Percentiles rank a stretch among this genome's conserved stretches.
These are phyloP conservation scores for Exophiala xenobiotica DNA, from an alignment of 2,329 filamentous ascomycete species.

Conservation along the genomic window DNA sequence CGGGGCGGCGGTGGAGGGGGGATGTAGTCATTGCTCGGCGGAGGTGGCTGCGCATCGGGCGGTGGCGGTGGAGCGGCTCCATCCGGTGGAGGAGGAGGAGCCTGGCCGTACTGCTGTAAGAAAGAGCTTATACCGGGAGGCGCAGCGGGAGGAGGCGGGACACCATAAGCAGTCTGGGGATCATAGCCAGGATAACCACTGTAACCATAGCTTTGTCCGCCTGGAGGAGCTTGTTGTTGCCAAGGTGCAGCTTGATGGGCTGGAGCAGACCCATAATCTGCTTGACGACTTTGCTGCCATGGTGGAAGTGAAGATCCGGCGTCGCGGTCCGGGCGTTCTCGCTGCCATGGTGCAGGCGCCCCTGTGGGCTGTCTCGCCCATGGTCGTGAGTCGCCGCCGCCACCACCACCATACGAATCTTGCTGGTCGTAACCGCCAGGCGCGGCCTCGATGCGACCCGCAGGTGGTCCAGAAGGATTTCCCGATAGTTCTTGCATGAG, in stretches of 20 bases:
- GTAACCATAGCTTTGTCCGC: constrained; percentile 58
- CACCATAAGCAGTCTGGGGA: constrained; percentile 41
- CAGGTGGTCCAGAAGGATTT: constrained; percentile 60
- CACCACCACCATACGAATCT: constrained; percentile 19
- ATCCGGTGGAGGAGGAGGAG: constrained; percentile 57
- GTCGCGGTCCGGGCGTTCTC: constrained; percentile 52
- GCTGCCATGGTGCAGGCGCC: constrained; percentile 70
- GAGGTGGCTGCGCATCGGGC: constrained; percentile 30
- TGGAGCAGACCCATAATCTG: constrained; percentile 43
- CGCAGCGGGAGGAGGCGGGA: constrained; percentile 47
- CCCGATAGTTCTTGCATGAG: constrained; percentile 97
- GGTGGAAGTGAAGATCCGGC: constrained; percentile 37
- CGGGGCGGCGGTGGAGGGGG: constrained; percentile 22
- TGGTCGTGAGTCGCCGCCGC: constrained; percentile 57
- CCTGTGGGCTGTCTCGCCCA: constrained; percentile 26
- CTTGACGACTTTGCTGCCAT: constrained; percentile 38
- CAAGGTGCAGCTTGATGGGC: constrained; percentile 52
- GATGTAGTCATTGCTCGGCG: constrained; percentile 21
- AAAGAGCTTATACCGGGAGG: constrained; percentile 60
- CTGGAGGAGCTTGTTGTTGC: constrained; percentile 56
- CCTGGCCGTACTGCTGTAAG: constrained; percentile 58
- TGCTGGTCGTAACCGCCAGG: constrained; percentile 56
- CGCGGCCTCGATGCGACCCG: constrained; percentile 82
- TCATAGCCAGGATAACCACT: constrained; percentile 48
- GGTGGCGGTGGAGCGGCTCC: constrained; percentile 43